These are phyloP conservation scores for Strobilomyces confusus DNA, from an alignment of 768 basidiomycete species.

Conservation along the genomic window DNA sequence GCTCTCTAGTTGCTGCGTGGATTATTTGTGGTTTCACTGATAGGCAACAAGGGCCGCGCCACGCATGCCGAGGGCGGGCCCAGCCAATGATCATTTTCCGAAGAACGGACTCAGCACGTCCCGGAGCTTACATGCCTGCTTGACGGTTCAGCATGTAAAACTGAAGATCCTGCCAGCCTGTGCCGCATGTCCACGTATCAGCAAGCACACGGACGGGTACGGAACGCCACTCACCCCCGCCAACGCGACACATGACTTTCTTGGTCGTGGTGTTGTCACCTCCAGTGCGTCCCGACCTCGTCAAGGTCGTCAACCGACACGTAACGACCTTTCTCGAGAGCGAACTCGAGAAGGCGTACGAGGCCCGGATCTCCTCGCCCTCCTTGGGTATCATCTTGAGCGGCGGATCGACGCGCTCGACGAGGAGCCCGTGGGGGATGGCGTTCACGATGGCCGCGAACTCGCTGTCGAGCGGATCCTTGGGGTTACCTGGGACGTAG, in stretches of 20 bases:
- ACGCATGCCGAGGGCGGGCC: not conserved
- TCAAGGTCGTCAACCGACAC: constrained; percentile 75
- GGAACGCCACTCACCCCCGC: constrained; percentile 59
- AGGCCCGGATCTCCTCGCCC: constrained; percentile 77
- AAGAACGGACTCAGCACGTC: not conserved
- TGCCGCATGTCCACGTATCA: constrained; percentile 1
- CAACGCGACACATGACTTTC: constrained; percentile 91
- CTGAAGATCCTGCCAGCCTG: constrained; percentile 79
- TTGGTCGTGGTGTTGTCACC: constrained; percentile 47
- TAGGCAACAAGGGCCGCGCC: constrained; percentile 2
- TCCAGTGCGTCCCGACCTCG: constrained; percentile 47
- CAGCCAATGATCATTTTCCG: not conserved
- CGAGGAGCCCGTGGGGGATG: constrained; percentile 68
- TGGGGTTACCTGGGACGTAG: constrained; percentile 61
- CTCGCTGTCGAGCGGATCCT: constrained; percentile 81
- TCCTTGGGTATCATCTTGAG: constrained; percentile 60
- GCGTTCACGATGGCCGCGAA: constrained; percentile 73
- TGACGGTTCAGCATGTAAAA: constrained; percentile 76
- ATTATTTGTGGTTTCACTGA: constrained; percentile 16
- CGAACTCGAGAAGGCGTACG: constrained; percentile 76
- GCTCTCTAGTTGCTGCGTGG: constrained; percentile 27
- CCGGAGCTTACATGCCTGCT: constrained; percentile 48
- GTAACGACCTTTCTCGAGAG: constrained; percentile 72
- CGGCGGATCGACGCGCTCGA: constrained; percentile 80
- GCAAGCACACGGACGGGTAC: not conserved